Percentiles rank a stretch among this genome's conserved stretches.
Conservation (phyloP, 148 eudicot genomes). For the Rhododendron henanense region DNA sequence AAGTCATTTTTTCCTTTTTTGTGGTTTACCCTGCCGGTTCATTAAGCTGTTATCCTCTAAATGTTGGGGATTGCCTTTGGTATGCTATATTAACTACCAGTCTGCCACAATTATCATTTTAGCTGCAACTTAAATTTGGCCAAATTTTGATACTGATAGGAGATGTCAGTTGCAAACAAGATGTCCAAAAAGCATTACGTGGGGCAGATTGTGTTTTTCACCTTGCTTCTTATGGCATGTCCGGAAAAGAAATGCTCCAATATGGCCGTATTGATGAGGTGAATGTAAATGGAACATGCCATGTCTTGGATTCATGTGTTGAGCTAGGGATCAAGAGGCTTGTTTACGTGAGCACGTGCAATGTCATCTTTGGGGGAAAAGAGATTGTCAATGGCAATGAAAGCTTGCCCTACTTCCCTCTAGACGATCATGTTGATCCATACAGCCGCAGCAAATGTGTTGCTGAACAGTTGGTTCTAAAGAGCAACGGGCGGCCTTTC, state of each 20-base stretch:
- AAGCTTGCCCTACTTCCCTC: conserved; percentile 61
- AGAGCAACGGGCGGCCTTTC: conserved; percentile 73
- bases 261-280: conserved; percentile 68
- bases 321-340: conserved; percentile 69
- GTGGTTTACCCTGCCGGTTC: not conserved
- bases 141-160: conserved; percentile 31
- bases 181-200: conserved; percentile 63
- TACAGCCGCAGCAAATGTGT: conserved; percentile 92
- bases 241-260: conserved; percentile 96
- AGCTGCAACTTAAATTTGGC: not conserved
- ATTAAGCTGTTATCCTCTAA: not conserved
- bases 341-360: conserved; percentile 80
- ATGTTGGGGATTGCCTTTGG: not conserved
- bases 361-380: conserved; percentile 80
- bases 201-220: conserved; percentile 92
- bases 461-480: conserved; percentile 85
- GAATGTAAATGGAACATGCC: conserved; percentile 79
- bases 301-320: conserved; percentile 68
- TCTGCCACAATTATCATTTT: not conserved
- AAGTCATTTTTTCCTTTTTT: not conserved
- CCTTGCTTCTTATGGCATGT: conserved; percentile 95
- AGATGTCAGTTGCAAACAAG: conserved; percentile 55
- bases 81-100: not conserved
- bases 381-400: conserved; percentile 89
- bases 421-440: conserved; percentile 80